Evolutionary conservation across 495 filamentous ascomycete genomes (phyloP).

Genomic region (Tuber aestivum): DNA sequence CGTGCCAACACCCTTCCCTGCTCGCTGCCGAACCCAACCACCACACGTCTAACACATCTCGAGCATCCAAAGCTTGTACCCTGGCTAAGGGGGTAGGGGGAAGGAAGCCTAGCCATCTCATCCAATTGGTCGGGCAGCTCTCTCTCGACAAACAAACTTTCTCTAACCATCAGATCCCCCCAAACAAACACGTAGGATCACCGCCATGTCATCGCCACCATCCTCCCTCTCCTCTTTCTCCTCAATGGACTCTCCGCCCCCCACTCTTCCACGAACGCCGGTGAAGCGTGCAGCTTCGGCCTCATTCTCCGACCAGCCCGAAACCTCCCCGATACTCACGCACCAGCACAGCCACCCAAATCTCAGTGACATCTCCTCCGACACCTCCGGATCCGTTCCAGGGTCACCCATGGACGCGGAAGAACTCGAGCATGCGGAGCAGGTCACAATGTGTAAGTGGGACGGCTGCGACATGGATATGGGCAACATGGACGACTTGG

Average conservation of each 20-base stretch:
- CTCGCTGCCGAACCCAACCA: background rate
- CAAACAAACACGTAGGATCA: background rate
- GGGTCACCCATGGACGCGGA: constrained; percentile 62
- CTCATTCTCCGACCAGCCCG: constrained; percentile 33
- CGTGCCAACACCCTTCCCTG: background rate
- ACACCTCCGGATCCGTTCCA: constrained; percentile 80
- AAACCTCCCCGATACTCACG: constrained; percentile 28
- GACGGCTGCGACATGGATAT: constrained; percentile 78
- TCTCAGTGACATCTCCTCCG: constrained; percentile 66
- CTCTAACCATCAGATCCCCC: background rate
- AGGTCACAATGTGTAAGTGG: constrained; percentile 86
- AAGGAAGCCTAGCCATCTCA: background rate
- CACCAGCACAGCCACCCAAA: constrained; percentile 44
- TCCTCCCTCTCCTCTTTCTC: constrained; percentile 34
- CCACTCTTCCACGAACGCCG: constrained; percentile 21
- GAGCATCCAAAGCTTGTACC: background rate
- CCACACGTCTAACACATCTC: background rate
- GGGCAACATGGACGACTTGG: constrained; percentile 87
- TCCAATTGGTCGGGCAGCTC: background rate
- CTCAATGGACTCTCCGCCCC: constrained; percentile 29
- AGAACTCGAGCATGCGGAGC: constrained; percentile 73
- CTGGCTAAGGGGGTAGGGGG: background rate
- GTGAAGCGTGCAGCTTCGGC: constrained; percentile 36
- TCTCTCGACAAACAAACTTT: background rate
- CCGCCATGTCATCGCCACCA: constrained; percentile 31